These are phyloP conservation scores for Effrenium voratum DNA, from an alignment of 73 alveolate genomes.

Conservation along the genomic window DNA sequence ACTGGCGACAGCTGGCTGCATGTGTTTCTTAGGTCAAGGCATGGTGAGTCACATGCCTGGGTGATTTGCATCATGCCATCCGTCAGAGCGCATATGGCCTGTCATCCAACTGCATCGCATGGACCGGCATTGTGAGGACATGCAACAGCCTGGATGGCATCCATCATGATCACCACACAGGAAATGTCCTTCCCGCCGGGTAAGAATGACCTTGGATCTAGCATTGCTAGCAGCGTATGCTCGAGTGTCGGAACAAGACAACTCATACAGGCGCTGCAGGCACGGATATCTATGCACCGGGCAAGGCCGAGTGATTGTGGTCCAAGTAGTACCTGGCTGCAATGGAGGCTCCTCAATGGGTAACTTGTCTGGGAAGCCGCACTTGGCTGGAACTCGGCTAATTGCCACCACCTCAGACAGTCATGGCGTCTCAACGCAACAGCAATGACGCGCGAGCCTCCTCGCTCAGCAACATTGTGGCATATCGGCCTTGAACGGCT, in stretches of 20 bases:
- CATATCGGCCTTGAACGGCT: slow-evolving; percentile 88
- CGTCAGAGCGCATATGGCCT: slow-evolving; percentile 64
- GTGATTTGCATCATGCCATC: slow-evolving; percentile 90
- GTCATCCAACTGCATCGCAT: not conserved
- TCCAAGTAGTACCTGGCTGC: slow-evolving; percentile 68
- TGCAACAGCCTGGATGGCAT: slow-evolving; percentile 44
- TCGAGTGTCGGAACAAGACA: not conserved
- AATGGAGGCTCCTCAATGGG: too few species aligned
- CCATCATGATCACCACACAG: slow-evolving; percentile 82
- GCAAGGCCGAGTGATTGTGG: slow-evolving; percentile 76
- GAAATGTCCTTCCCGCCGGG: slow-evolving; percentile 50
- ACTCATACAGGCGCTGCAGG: not conserved
- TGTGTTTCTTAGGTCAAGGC: not conserved
- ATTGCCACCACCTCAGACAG: too few species aligned
- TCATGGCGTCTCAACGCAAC: too few species aligned
- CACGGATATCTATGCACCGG: not conserved
- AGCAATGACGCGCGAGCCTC: not conserved
- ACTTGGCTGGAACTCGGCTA: slow-evolving; percentile 3
- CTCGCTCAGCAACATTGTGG: slow-evolving; percentile 58
- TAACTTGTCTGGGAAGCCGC: not conserved
- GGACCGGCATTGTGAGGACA: not conserved
- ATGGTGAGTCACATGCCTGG: slow-evolving; percentile 11
- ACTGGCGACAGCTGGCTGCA: not conserved
- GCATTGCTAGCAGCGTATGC: not conserved
- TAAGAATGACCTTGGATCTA: slow-evolving; percentile 36